Evolutionary conservation across 371 early-diverging fungal species (phyloP), one percentile per base, ranked within the genome.

Genomic region (Paraphysoderma sedebokerense): DNA sequence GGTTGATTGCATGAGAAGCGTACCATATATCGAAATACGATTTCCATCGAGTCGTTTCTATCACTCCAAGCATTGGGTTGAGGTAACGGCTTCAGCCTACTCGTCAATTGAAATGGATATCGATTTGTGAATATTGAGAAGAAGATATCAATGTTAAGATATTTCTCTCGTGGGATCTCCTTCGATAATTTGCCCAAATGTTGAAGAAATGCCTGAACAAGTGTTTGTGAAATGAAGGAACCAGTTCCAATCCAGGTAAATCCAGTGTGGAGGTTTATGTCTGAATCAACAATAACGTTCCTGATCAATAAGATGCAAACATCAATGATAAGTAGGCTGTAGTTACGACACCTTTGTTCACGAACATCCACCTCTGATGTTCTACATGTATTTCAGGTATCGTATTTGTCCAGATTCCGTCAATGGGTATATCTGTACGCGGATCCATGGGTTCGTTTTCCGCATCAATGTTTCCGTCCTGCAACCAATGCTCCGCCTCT

Each of bases 81-180:
- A 26, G 63, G 62, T 42, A 66, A 44, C 3, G 66, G 62, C 6
- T 54, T 66, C 13, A 72, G 58, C 1, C 70, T 68, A 44, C 70
- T 70, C 38, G 65, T 60, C 8, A 77, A 52, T 30, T 73, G 58
- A 59, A 71, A 77, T 12, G 78, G 78, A 44, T 74, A 77, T 38
- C 76, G 76, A 41, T 77, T 77, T 28, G 67, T 71, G 76, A 76
- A 77, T 22, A 77, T 61, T 17, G 73, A 61, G 51, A 77, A 77
- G 49, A 72, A 77, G 51, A 64, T 62, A 34, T 77, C 78, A 23
- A 70, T 67, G 44, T 67, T 55, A 22, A 62, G 59, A 22, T 73
- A 52, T 23, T 64, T 61, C 17, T 71, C 69, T 51, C 70, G 74
- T 1, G 52, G 57, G 12, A 76, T 40, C 0, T 66, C 65, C 8